phyloP scores from a whole-genome alignment of 163 green algal genomes.

The Scenedesmus sp. region DNA sequence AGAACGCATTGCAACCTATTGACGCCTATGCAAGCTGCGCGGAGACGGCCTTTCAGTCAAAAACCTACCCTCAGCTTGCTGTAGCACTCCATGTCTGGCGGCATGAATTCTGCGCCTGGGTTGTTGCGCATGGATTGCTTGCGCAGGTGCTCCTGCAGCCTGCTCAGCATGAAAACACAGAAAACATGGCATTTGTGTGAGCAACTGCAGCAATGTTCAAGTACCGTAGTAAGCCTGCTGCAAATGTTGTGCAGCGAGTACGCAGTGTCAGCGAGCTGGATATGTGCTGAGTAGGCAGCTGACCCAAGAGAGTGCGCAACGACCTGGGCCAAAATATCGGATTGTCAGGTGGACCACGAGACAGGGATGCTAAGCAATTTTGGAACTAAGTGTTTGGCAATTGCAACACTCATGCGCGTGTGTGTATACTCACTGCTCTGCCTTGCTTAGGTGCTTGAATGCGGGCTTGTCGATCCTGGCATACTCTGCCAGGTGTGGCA shows the following conservation, averaged over 20 bases:
- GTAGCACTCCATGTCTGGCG: not conserved
- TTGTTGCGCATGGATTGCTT: not conserved
- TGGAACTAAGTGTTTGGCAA: not conserved
- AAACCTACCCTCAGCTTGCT: not conserved
- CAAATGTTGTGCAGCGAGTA: not conserved
- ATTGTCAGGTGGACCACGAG: not conserved
- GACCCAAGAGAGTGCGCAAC: no score
- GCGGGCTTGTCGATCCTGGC: no score
- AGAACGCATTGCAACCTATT: no score
- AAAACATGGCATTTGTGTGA: not conserved
- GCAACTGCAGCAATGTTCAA: not conserved
- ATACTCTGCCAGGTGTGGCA: not conserved
- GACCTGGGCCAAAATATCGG: not conserved
- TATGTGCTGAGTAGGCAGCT: no score
- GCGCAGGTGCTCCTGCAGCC: not conserved
- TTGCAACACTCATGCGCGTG: not conserved
- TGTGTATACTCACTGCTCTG: not conserved
- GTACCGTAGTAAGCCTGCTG: not conserved
- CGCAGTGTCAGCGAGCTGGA: no score
- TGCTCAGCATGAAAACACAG: not conserved
- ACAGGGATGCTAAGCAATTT: no score
- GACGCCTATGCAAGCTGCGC: no score
- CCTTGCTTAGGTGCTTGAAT: not conserved
- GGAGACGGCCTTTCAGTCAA: no score
- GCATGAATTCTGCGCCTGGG: not conserved